Base-by-base conservation (phyloP, 371 early-diverging fungal genomes). In the Mucor lusitanicus region DNA sequence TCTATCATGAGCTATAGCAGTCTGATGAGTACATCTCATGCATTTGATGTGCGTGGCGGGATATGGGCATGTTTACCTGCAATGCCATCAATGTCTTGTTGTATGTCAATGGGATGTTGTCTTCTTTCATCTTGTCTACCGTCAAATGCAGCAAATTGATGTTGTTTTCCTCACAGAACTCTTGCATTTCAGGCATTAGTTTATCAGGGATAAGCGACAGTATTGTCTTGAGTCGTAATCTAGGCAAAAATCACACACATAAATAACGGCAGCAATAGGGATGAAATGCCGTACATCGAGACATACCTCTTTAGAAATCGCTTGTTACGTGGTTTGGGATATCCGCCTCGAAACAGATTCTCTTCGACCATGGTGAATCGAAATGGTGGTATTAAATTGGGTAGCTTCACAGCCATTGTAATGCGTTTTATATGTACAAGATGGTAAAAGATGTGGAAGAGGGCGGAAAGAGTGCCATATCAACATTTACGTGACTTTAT, bases 161-260 rank as follows among this genome's bases (percentile, higher is more conserved):
- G 40, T 79, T 74, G 53, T 93, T 82, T 17, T 76, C 70, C 15
- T 71, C 65, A 71, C 92, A 93, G 64, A 94, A 95, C 13, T 82
- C 81, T 33, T 81, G 74, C 57, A 93, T 83, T 58, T 83, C 82
- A 19, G 76, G 81, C 62, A 85, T 85, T 3, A 89, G 89, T 39
- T 84, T 84, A 32, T 92, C 88, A 2, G 98, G 98, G 6, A 93
- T 90, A 11, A 97, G 85, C 0, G 96, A 95, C 5, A 97, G 75
- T 23, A 97, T 89, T 11, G 95, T 94, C 68, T 85, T 85, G 15
- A 94, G 77, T 55, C 87, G 79, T 44, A 95, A 83, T 55, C 94
- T 91, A 78, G 6, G 4, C 8, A 25, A 44, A 6, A 44, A 44
- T n/a, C n/a, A n/a, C n/a, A n/a, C n/a, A n/a, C n/a, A n/a, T n/a